Base-by-base conservation (phyloP, 331 rosid genomes). In the Telfairia occidentalis region DNA sequence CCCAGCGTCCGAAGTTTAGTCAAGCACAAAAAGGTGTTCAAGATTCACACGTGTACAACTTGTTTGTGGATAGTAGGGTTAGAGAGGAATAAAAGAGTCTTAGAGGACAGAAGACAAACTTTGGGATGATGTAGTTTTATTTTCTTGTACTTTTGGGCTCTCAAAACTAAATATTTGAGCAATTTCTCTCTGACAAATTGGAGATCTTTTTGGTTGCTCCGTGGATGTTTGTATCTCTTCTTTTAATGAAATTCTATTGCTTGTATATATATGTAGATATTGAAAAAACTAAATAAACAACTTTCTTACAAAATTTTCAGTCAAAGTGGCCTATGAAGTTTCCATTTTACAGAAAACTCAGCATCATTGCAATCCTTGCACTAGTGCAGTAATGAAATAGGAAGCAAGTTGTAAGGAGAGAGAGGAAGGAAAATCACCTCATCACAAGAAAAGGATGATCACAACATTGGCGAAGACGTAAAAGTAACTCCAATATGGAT, bases 401-500 rank as follows among this genome's bases (percentile, higher is more conserved):
- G 19, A 48, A 35, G 29, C 21, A 38, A 16, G 19, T 13, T 11
- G 42, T 3, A 49, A 13, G 16, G 19, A 40, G 28, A 21, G 19
- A 40, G 15, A 16, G 54, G n/a, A 60, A 24, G 32, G 15, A 16
- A 50, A 54, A 49, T 28, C 83, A 94, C 98, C 98, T 94, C 97
- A 91, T 91, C 78, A 94, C 98, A 77, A 94, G 97, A 89, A 91
- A 94, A 29, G 98, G 98, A 81, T 94, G 97, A 81, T 94, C 97
- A 61, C 98, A 94, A 66, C 98, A 94, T 79, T 94, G 98, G 65
- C 97, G 95, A 73, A 94, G 98, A 76, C 98, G 98, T 81, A 94
- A 89, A 78, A 94, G 97, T 65, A 94, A 80, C 89, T 91, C 97
- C 89, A 94, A 76, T 81, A 94, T 94, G 76, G 97, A 94, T 82